Percentiles rank a stretch among this genome's conserved stretches.
Conservation (phyloP, 2,329 filamentous ascomycete genomes). For the Rosellinia necatrix region DNA sequence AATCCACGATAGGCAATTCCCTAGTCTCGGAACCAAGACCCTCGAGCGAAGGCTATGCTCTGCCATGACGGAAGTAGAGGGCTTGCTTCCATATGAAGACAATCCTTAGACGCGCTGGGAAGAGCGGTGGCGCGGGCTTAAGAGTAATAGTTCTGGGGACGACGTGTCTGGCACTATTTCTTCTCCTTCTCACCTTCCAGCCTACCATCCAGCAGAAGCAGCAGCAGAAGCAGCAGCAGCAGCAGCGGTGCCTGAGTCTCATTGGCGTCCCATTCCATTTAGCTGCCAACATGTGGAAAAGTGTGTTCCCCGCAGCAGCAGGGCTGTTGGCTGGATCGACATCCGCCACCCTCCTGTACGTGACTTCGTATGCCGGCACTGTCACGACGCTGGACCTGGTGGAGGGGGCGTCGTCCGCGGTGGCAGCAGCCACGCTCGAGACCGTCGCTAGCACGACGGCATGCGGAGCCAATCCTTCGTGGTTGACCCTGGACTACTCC, state of each 20-base stretch:
- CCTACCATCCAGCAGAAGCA: no score
- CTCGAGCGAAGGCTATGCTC: neutral
- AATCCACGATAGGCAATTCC: slow-evolving; percentile 6
- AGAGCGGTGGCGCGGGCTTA: slow-evolving; percentile 16
- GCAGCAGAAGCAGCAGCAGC: no score
- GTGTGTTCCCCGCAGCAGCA: slow-evolving; percentile 35
- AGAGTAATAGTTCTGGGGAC: slow-evolving; percentile 21
- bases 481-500: slow-evolving; percentile 60
- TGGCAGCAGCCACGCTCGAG: slow-evolving; percentile 45
- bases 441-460: slow-evolving; percentile 48
- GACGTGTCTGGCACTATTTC: slow-evolving; percentile 15
- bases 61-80: slow-evolving; percentile 23
- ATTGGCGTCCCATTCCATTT: slow-evolving; percentile 7
- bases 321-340: slow-evolving; percentile 38
- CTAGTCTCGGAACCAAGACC: slow-evolving; percentile 4
- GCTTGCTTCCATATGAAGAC: slow-evolving; percentile 21
- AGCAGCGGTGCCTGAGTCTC: neutral
- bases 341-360: slow-evolving; percentile 50
- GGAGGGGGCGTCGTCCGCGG: no score
- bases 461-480: slow-evolving; percentile 62
- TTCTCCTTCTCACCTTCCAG: slow-evolving; percentile 13
- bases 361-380: slow-evolving; percentile 53
- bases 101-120: neutral
- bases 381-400: slow-evolving; percentile 54
- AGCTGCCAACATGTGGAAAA: slow-evolving; percentile 35